Conservation (phyloP, 2,329 filamentous ascomycete genomes). For the Sporothrix globosa region DNA sequence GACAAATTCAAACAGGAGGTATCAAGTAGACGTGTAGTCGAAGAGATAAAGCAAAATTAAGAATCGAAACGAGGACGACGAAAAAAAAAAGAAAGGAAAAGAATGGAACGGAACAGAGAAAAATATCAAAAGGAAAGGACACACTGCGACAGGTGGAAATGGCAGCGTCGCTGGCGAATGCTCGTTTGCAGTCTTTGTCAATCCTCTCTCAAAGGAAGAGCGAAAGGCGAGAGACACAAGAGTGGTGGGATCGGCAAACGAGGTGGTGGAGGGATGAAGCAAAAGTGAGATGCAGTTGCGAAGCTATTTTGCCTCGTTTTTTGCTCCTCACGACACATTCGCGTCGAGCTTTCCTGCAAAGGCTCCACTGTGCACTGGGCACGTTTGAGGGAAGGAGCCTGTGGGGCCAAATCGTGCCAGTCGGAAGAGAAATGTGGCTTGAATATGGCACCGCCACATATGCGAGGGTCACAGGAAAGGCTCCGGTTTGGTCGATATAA, state of each 20-base stretch:
- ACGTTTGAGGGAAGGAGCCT: conserved; percentile 17
- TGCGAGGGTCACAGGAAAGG: background rate
- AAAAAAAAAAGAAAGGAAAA: conserved; percentile 8
- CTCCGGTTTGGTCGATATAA: conserved; percentile 18
- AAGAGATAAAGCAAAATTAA: background rate
- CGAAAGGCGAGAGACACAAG: background rate
- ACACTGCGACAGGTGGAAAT: background rate
- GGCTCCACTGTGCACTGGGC: conserved; percentile 20
- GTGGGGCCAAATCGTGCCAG: background rate
- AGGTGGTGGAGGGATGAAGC: conserved; percentile 7
- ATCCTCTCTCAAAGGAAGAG: background rate
- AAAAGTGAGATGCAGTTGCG: conserved; percentile 20
- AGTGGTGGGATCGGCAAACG: background rate
- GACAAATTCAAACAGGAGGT: background rate
- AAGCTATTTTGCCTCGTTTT: conserved; percentile 31
- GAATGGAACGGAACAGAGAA: background rate
- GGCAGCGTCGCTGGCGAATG: background rate
- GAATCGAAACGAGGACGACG: background rate
- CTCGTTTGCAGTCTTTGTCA: background rate
- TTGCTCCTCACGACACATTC: conserved; percentile 28
- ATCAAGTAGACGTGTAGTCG: background rate
- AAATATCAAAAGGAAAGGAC: conserved; percentile 20
- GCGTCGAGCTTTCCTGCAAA: conserved; percentile 29
- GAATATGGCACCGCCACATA: conserved; percentile 4
- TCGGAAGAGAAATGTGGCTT: background rate